Base-by-base conservation (phyloP, 345 rosid genomes). In the Raphanus sativus region DNA sequence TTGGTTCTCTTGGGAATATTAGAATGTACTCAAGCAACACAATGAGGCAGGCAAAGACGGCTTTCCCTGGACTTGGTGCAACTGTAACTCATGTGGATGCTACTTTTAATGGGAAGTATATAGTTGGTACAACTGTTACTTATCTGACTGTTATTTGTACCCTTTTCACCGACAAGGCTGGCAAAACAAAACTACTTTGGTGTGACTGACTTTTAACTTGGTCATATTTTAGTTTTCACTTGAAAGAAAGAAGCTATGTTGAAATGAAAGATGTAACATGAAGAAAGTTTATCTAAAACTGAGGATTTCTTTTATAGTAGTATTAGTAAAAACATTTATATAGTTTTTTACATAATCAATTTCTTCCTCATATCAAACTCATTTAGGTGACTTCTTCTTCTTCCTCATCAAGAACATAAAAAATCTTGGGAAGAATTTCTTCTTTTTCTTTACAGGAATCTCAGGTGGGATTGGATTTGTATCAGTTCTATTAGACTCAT, bases 391-490 rank as follows among this genome's bases (percentile, higher is more conserved):
- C 84, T 84, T 92, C 79, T 78, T 48, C 50, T 40, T 40, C 16
- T 48, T 89, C 81, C 83, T 86, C 69, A 81, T 85, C 69, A 90
- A 55, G 55, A 92, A 86, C 93, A 90, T 84, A 0, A 92, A 83
- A 74, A 90, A 33, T 55, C 90, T 85, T 1, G 98, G 98, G 82
- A 94, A 88, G 32, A 87, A 28, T 13, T 89, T 85, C 80, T 61
- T 92, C 86, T 87, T 94, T 86, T 86, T 94, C 89, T 82, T 89
- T 10, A 13, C 76, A 62, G 60, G 64, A 77, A 75, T 86, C 28
- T 11, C 63, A 26, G 81, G 87, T 13, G 87, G 78, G 17, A 79
- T 60, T 56, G 70, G 5, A 32, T 33, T 42, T 73, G 74, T 59
- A 73, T 75, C 87, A 21, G 71, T 26, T 72, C 58, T 74, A 67